These are phyloP conservation scores for Verticillium isaacii DNA, from an alignment of 2,329 filamentous ascomycete genomes.

Conservation along the genomic window DNA sequence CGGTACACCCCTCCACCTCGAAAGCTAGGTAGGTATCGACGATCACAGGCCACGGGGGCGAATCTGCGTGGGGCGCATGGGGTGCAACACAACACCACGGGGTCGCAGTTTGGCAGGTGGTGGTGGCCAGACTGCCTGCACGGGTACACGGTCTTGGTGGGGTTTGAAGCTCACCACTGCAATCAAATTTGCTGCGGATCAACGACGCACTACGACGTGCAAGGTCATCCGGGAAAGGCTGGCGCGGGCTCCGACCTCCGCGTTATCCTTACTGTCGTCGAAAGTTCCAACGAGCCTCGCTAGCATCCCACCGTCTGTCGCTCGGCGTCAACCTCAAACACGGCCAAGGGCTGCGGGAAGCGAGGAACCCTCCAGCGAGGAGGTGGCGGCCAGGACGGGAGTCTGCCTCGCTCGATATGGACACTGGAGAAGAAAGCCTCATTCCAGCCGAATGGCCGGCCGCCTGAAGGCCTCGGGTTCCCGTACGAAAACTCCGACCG, in stretches of 20 bases:
- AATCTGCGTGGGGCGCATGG: not conserved
- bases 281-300: not conserved
- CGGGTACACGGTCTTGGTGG: not conserved
- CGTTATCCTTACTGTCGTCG: not conserved
- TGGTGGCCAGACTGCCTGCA: not conserved
- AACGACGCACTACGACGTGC: not conserved
- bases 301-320: too few relatives aligned
- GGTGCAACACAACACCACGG: not conserved
- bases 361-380: not conserved
- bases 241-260: too few relatives aligned
- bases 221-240: not conserved
- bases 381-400: not conserved
- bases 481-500: not conserved
- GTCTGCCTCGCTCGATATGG: not conserved
- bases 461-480: not conserved
- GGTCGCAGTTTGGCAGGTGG: not conserved
- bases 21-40: not conserved
- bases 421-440: not conserved
- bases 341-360: not conserved
- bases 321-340: not conserved
- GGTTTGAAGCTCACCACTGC: not conserved
- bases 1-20: not conserved
- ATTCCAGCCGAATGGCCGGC: not conserved
- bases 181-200: not conserved
- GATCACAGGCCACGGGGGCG: not conserved